These are phyloP conservation scores for Oryza meyeriana DNA, from an alignment of 176 grass and related monocot genomes.

Conservation along the genomic window DNA sequence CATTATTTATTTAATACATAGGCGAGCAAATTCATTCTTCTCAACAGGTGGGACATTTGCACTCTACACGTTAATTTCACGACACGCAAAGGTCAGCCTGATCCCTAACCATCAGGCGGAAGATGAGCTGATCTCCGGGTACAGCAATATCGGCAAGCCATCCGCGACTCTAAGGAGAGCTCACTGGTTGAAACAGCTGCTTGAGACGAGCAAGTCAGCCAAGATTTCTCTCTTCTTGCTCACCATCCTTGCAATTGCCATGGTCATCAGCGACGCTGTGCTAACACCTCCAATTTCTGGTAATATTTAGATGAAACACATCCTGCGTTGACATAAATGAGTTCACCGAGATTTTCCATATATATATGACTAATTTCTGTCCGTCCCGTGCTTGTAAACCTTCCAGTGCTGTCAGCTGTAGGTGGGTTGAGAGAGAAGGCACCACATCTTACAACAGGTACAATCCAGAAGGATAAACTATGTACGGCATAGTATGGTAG, in stretches of 20 bases:
- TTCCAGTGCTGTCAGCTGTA: slow-evolving; percentile 30
- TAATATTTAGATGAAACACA: not conserved
- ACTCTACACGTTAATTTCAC: slow-evolving; percentile 59
- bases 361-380: too few relatives aligned
- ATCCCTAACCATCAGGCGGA: slow-evolving; percentile 50
- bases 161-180: slow-evolving; percentile 35
- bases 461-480: not conserved
- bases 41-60: slow-evolving; percentile 45
- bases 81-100: slow-evolving; percentile 40
- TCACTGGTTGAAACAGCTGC: slow-evolving; percentile 43
- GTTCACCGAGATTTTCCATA: not conserved
- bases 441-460: slow-evolving; percentile 29
- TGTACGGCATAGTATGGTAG: not conserved
- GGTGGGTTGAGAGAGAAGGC: slow-evolving; percentile 14
- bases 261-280: slow-evolving; percentile 60
- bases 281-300: slow-evolving; percentile 55
- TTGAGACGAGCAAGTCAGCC: slow-evolving; percentile 27
- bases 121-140: slow-evolving; percentile 38
- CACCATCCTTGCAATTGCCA: slow-evolving; percentile 45
- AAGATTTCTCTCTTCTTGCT: slow-evolving; percentile 39
- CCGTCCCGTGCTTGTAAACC: too few relatives aligned
- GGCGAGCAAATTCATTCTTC: not conserved
- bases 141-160: not conserved
- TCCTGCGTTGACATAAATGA: not conserved
- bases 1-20: too few relatives aligned